phyloP scores from a whole-genome alignment of 768 basidiomycete genomes.

The Serendipita vermifera region DNA sequence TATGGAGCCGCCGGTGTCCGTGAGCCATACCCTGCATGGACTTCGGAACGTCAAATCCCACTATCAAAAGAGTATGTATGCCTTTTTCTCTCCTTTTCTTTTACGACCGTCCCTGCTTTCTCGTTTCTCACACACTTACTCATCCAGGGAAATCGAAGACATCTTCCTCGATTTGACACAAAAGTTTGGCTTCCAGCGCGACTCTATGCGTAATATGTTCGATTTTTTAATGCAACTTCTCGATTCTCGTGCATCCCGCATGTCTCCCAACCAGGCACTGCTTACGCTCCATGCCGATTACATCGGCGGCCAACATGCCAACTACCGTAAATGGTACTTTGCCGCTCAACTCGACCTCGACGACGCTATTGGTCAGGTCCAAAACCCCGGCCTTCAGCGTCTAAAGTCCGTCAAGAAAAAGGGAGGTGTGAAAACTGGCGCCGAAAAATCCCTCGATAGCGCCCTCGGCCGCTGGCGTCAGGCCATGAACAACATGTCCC shows the following conservation, averaged over 20 bases:
- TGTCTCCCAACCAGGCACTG: constrained; percentile 92
- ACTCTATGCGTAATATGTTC: constrained; percentile 96
- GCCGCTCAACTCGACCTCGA: constrained; percentile 97
- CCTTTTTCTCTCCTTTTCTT: neutral
- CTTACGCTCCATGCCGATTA: constrained; percentile 96
- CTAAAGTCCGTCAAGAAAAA: constrained; percentile 66
- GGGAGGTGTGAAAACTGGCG: constrained; percentile 39
- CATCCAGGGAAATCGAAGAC: constrained; percentile 73
- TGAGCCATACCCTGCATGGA: constrained; percentile 94
- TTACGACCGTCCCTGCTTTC: neutral
- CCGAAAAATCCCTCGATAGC: constrained; percentile 67
- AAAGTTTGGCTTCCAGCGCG: constrained; percentile 96
- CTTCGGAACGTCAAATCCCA: constrained; percentile 82
- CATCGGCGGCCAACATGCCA: constrained; percentile 95
- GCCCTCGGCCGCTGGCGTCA: constrained; percentile 90
- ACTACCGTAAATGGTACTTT: constrained; percentile 99
- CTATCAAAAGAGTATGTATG: constrained; percentile 66
- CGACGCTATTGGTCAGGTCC: constrained; percentile 83
- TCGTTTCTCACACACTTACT: neutral
- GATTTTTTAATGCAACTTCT: constrained; percentile 97
- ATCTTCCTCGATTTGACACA: constrained; percentile 94
- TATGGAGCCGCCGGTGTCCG: constrained; percentile 39
- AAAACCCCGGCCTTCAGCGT: constrained; percentile 81
- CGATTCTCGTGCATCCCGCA: constrained; percentile 91
- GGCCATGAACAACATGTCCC: constrained; percentile 98